Evolutionary conservation across 345 rosid genomes (phyloP), one percentile per base, ranked within the genome.

Genomic region (Euphorbia lathyris): DNA sequence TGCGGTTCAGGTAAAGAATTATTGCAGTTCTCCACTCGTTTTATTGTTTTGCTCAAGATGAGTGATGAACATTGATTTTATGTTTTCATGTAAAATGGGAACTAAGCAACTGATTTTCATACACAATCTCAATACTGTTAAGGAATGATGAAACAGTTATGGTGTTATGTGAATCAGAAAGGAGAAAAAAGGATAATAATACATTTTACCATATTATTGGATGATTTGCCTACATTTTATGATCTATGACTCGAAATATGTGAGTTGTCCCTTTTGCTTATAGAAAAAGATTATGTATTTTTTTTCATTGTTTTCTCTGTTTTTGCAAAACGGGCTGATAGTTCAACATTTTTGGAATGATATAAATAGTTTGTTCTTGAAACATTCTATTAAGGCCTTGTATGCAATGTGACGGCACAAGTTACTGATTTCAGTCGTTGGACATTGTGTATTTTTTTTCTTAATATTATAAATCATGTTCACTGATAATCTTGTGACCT

Each of bases 1-100:
- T 75, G 97, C 99, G 25, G 85, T 88, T 71, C 99, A 92, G 98
- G 99, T 95, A 83, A 51, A 74, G 27, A 58, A 66, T 7, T 47
- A n/a, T 53, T 84, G 65, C 68, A 38, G 23, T 36, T 30, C 16
- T 40, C 17, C 11, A 40, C 61, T 67, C 69, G 12, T 36, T 58
- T 57, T 30, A 12, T 64, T 50, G 12, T 57, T 23, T 57, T 4
- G 67, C 34, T 5, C 17, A 53, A 50, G n/a, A 11, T 66, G 59
- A 66, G 69, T n/a, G 32, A 5, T 50, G 11, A n/a, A 16, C n/a
- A 23, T 11, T 34, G 7, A 3, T n/a, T 62, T 62, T 62, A 1
- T 34, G 2, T 23, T 55, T 27, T 55, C 59, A 25, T 55, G 58
- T 22, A 55, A 55, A 8, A 58, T 55, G 30, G 58, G 58, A 40